Evolutionary conservation across 2,329 filamentous ascomycete genomes (phyloP), one percentile per base, ranked within the genome.

Genomic region (Paecilomyces dactylethromorphus): DNA sequence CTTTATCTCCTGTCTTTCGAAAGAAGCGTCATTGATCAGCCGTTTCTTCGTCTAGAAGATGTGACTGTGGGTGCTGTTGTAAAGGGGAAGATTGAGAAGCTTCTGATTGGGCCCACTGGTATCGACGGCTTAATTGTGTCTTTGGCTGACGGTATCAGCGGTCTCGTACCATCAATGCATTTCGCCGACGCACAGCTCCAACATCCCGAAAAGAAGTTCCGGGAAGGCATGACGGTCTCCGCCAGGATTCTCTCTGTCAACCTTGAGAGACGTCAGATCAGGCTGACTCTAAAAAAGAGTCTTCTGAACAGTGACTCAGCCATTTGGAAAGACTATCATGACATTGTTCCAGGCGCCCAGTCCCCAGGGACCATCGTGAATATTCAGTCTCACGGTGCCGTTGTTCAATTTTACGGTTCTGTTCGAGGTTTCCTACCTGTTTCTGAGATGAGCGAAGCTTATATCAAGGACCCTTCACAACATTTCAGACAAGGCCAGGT

Each of bases 391-490:
- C 85, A 86, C 56, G 94, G 94, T 60, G 94, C 94, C 11, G 85
- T 93, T 18, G 89, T 99, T 56, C 91, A 96, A 70, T 99, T 97
- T 75, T 99, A 95, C 68, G 91, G 91, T 18, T 77, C 81, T 8
- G 81, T 99, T 21, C 85, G 86, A 64, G 95, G 89, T 8, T 99
- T 95, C 78, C 81, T 99, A 57, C 94, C 94, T 1, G 87, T 96
- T 0, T 90, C 90, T 1, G 93, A 99, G 75, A 99, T 99, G 94
- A 97, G 94, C 71, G 94, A 99, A 72, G 92, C 92, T 11, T 97
- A 89, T 70, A 97, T 99, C 68, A 85, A 89, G 65, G 90, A 97
- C 68, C 92, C 94, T 3, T 85, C 84, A 53, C 87, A 95, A 68
- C 92, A 97, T 75, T 99, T 99, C 79, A 87, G 88, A 35, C 77